Conservation (phyloP, 2,329 filamentous ascomycete genomes). For the Pseudogymnoascus sp. region DNA sequence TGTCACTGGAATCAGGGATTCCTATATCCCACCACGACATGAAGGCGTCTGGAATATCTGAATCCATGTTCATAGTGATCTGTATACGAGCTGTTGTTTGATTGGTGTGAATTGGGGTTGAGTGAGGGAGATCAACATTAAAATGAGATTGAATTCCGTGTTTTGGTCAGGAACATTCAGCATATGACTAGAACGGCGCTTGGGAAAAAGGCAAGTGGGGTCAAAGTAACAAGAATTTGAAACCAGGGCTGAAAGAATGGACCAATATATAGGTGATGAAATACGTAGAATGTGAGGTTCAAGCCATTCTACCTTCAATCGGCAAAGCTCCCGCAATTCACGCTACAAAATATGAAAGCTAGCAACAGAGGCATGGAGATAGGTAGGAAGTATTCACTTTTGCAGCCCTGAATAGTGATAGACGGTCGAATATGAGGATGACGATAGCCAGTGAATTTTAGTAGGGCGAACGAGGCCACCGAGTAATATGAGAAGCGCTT, state of each 20-base stretch:
- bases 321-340: background rate
- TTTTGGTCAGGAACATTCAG: background rate
- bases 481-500: constrained; percentile 3
- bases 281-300: background rate
- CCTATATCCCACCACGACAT: background rate
- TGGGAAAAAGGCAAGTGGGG: background rate
- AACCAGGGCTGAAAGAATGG: constrained; percentile 4
- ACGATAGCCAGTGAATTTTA: background rate
- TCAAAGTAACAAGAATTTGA: constrained; percentile 5
- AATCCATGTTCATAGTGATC: background rate
- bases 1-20: background rate
- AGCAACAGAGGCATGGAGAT: background rate
- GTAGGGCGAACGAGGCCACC: constrained; percentile 1
- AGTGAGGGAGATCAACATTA: background rate
- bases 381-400: background rate
- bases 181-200: constrained; percentile 1
- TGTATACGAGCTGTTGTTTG: background rate
- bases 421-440: background rate
- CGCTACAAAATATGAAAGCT: background rate
- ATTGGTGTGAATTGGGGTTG: background rate
- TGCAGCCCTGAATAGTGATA: background rate
- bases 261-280: constrained; percentile 6
- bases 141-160: background rate
- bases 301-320: background rate
- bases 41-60: background rate